Conservation (phyloP, 2,329 filamentous ascomycete species). For the Gnomoniopsis smithogilvyi region DNA sequence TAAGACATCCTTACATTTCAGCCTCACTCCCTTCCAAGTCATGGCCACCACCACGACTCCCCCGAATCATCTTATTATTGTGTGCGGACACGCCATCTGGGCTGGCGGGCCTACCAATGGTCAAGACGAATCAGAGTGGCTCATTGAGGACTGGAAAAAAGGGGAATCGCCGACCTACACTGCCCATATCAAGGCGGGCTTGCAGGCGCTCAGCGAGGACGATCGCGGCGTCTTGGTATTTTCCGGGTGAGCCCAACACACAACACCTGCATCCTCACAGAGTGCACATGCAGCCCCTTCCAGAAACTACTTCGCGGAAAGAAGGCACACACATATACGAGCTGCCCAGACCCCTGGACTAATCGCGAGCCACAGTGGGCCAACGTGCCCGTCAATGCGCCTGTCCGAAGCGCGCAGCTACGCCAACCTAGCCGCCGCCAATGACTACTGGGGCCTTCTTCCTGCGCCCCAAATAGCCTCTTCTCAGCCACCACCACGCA, state of each 20-base stretch:
- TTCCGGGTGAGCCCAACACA: conserved; percentile 56
- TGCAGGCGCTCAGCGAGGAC: conserved; percentile 48
- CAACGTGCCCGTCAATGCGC: conserved; percentile 56
- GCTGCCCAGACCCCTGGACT: not conserved
- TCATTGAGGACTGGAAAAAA: conserved; percentile 73
- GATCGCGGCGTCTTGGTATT: conserved; percentile 58
- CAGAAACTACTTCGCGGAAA: no score
- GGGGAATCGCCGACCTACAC: conserved; percentile 78
- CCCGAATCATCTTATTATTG: conserved; percentile 63
- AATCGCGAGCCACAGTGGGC: conserved; percentile 42
- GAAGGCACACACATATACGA: no score
- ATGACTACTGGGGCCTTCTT: conserved; percentile 44
- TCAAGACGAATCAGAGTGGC: conserved; percentile 59
- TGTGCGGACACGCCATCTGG: conserved; percentile 85
- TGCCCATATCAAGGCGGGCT: conserved; percentile 67
- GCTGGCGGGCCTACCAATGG: conserved; percentile 53
- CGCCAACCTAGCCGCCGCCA: conserved; percentile 45
- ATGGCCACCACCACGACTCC: conserved; percentile 18
- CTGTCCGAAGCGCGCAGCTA: conserved; percentile 65
- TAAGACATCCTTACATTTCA: not conserved
- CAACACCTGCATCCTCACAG: not conserved
- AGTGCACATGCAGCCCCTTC: no score
- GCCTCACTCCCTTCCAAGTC: not conserved
- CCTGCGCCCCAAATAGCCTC: not conserved
- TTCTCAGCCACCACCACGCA: conserved; percentile 24